These are phyloP conservation scores for Phytophthora litchii DNA, from an alignment of 352 stramenopile genomes.

Conservation along the genomic window DNA sequence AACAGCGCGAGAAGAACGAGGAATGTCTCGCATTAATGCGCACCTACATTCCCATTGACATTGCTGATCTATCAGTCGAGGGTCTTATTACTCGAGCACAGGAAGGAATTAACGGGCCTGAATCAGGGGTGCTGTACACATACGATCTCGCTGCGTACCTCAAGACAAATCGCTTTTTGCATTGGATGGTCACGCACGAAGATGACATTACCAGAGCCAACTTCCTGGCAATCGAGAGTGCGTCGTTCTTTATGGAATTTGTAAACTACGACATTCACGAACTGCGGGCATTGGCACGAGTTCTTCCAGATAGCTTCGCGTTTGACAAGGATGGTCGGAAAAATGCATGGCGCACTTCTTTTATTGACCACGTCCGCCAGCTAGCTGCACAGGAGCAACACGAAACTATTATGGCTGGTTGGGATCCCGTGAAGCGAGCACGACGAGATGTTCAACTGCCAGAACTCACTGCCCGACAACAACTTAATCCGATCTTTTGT, in stretches of 20 bases:
- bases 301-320: conserved; percentile 67
- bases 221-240: conserved; percentile 70
- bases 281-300: conserved; percentile 51
- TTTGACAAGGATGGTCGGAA: conserved; percentile 83
- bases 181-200: conserved; percentile 81
- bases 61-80: conserved; percentile 66
- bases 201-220: conserved; percentile 72
- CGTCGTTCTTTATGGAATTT: conserved; percentile 72
- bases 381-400: conserved; percentile 62
- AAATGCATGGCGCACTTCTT: conserved; percentile 58
- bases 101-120: conserved; percentile 5
- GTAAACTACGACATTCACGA: conserved; percentile 68
- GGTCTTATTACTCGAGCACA: conserved; percentile 49
- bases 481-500: conserved; percentile 69
- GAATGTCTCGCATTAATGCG: conserved; percentile 50
- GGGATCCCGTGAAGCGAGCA: conserved; percentile 50
- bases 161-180: conserved; percentile 79
- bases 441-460: conserved; percentile 60
- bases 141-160: conserved; percentile 79
- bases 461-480: conserved; percentile 60
- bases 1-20: conserved; percentile 46
- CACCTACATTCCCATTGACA: conserved; percentile 54
- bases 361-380: conserved; percentile 66
- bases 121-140: conserved; percentile 59
- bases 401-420: conserved; percentile 67